These are phyloP conservation scores for Rhizopogon vinicolor DNA, from an alignment of 768 basidiomycete species.

Conservation along the genomic window DNA sequence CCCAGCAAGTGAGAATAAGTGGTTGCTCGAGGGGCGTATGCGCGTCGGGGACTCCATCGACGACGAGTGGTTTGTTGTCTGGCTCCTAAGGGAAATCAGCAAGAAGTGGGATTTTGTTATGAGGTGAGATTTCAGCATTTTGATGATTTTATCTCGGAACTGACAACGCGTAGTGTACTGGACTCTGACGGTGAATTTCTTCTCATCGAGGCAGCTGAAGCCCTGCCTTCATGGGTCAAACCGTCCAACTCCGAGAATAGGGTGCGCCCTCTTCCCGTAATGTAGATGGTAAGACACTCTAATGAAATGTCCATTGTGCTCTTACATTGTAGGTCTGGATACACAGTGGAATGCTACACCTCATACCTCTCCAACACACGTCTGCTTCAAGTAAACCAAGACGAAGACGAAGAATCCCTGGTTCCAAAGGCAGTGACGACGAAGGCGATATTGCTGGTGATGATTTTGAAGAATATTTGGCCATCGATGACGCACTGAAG, in stretches of 20 bases:
- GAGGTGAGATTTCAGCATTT: conserved; percentile 44
- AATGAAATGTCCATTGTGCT: conserved; percentile 23
- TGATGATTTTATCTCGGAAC: not conserved
- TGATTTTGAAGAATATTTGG: conserved; percentile 48
- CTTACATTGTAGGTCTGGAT: conserved; percentile 81
- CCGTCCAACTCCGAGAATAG: conserved; percentile 91
- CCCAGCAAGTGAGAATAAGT: conserved; percentile 28
- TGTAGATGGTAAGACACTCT: conserved; percentile 26
- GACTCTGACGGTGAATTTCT: conserved; percentile 97
- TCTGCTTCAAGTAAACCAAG: conserved; percentile 61
- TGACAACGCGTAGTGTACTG: conserved; percentile 35
- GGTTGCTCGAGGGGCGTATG: conserved; percentile 77
- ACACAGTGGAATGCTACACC: conserved; percentile 73
- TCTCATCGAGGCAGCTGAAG: conserved; percentile 93
- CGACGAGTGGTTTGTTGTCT: conserved; percentile 96
- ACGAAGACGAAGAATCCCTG: conserved; percentile 40
- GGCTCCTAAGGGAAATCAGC: conserved; percentile 78
- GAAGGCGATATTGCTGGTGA: conserved; percentile 38
- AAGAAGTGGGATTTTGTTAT: conserved; percentile 76
- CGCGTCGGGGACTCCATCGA: conserved; percentile 95
- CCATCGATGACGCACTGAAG: conserved; percentile 56
- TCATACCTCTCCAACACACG: conserved; percentile 74
- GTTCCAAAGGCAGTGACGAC: conserved; percentile 44
- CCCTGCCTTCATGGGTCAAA: conserved; percentile 84
- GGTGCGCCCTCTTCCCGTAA: conserved; percentile 49